Evolutionary conservation across 2,329 filamentous ascomycete genomes (phyloP).

Genomic region (Whalleya microplaca): DNA sequence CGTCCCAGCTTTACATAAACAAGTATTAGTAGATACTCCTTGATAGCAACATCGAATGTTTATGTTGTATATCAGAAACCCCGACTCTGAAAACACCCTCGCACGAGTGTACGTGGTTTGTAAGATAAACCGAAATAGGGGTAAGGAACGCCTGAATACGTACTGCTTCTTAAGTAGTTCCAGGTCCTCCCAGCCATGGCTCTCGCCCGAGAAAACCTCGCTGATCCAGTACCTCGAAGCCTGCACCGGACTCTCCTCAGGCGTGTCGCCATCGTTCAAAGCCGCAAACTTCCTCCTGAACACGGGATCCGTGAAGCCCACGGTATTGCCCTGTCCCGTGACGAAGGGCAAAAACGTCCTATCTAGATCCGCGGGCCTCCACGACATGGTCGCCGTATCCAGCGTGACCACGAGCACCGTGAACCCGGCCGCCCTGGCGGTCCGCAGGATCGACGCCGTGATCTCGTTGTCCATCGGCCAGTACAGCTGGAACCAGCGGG

Average conservation of each 20-base stretch:
- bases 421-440: slow-evolving; percentile 66
- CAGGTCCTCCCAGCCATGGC: slow-evolving; percentile 61
- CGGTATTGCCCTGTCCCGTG: slow-evolving; percentile 59
- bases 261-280: slow-evolving; percentile 47
- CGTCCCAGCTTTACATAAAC: slow-evolving; percentile 51
- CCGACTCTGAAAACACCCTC: too few relatives aligned
- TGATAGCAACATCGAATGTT: too few relatives aligned
- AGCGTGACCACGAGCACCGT: slow-evolving; percentile 71
- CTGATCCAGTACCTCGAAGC: slow-evolving; percentile 58
- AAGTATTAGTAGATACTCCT: not conserved
- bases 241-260: slow-evolving; percentile 51
- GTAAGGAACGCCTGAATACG: too few relatives aligned
- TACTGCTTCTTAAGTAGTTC: slow-evolving; percentile 55
- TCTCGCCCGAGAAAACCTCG: slow-evolving; percentile 49
- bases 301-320: slow-evolving; percentile 70
- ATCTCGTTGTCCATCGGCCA: slow-evolving; percentile 70
- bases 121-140: too few relatives aligned
- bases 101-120: too few relatives aligned
- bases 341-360: slow-evolving; percentile 64
- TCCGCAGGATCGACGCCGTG: slow-evolving; percentile 63
- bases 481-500: slow-evolving; percentile 76
- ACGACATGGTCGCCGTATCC: slow-evolving; percentile 71
- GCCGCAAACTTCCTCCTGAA: slow-evolving; percentile 62
- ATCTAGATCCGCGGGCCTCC: slow-evolving; percentile 71
- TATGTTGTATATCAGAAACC: too few relatives aligned